Percentiles rank a stretch among this genome's conserved stretches.
Conservation (phyloP, 2,329 filamentous ascomycete species). For the Diaporthe nobilis region DNA sequence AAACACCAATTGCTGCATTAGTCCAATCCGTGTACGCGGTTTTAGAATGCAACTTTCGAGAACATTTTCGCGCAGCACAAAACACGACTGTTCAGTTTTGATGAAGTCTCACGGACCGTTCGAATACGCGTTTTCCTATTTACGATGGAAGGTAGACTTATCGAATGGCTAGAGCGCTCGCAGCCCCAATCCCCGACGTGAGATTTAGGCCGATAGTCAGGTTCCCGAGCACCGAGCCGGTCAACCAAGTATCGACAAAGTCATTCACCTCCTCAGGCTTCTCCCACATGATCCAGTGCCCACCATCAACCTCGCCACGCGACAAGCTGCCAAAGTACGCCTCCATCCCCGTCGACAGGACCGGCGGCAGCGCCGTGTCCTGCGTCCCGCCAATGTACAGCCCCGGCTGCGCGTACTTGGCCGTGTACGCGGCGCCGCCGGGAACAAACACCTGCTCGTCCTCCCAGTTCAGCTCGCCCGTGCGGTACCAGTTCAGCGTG, state of each 20-base stretch:
- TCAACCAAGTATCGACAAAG: conserved; percentile 69
- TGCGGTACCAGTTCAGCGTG: conserved; percentile 91
- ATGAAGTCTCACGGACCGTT: background rate
- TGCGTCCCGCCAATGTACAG: conserved; percentile 81
- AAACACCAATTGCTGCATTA: too few relatives aligned
- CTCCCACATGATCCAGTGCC: conserved; percentile 89
- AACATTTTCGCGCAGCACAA: too few relatives aligned
- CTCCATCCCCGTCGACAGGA: conserved; percentile 81
- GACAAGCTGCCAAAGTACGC: conserved; percentile 75
- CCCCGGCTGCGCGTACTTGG: conserved; percentile 70
- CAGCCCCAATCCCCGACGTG: background rate
- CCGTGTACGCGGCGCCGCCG: conserved; percentile 64
- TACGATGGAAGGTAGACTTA: background rate
- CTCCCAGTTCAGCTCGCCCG: conserved; percentile 78
- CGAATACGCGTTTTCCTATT: background rate
- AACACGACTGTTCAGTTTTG: too few relatives aligned
- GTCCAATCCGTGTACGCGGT: too few relatives aligned
- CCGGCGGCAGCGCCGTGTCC: conserved; percentile 80
- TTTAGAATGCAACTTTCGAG: too few relatives aligned
- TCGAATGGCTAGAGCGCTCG: background rate
- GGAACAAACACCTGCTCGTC: conserved; percentile 75
- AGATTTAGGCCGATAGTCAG: background rate
- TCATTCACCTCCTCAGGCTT: conserved; percentile 79
- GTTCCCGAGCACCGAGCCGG: conserved; percentile 15
- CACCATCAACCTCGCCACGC: conserved; percentile 73